Evolutionary conservation across 805 yeast species (phyloP).

Genomic region (Zygosaccharomyces gambellarensis): DNA sequence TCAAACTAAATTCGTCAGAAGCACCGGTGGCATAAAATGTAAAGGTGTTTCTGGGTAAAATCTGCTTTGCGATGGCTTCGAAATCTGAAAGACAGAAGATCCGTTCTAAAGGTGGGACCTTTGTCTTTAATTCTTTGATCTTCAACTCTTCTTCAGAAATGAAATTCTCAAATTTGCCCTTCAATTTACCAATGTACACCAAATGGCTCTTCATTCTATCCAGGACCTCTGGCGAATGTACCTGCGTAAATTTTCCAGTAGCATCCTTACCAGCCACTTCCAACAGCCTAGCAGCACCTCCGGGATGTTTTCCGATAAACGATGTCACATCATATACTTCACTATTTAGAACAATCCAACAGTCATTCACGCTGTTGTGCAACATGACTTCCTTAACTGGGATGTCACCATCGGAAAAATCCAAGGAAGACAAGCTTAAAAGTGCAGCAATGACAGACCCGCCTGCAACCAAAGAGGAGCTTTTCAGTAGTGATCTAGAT

Average conservation of each 20-base stretch:
- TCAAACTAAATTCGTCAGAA: slow-evolving; percentile 44
- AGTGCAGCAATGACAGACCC: slow-evolving; percentile 12
- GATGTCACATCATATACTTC: slow-evolving; percentile 79
- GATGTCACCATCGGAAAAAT: slow-evolving; percentile 10
- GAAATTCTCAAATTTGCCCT: slow-evolving; percentile 13
- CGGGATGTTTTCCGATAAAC: slow-evolving; percentile 79
- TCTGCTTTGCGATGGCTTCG: slow-evolving; percentile 38
- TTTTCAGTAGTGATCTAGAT: background rate
- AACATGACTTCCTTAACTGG: slow-evolving; percentile 35
- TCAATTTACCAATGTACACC: slow-evolving; percentile 15
- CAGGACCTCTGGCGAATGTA: slow-evolving; percentile 30
- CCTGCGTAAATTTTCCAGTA: slow-evolving; percentile 43
- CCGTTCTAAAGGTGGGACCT: slow-evolving; percentile 33
- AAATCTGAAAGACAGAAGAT: slow-evolving; percentile 39
- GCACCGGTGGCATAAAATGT: slow-evolving; percentile 46
- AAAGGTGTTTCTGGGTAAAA: slow-evolving; percentile 36
- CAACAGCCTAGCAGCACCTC: slow-evolving; percentile 73
- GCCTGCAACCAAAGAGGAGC: slow-evolving; percentile 11
- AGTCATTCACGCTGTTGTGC: slow-evolving; percentile 57
- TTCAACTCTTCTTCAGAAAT: slow-evolving; percentile 17
- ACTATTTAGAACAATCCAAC: slow-evolving; percentile 76
- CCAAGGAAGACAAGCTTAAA: slow-evolving; percentile 9
- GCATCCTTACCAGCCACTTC: slow-evolving; percentile 82
- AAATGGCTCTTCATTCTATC: slow-evolving; percentile 16
- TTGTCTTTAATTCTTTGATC: slow-evolving; percentile 12